Evolutionary conservation across 106 monocot genomes (phyloP), one percentile per base, ranked within the genome.

Genomic region (Xerophyta viscosa): DNA sequence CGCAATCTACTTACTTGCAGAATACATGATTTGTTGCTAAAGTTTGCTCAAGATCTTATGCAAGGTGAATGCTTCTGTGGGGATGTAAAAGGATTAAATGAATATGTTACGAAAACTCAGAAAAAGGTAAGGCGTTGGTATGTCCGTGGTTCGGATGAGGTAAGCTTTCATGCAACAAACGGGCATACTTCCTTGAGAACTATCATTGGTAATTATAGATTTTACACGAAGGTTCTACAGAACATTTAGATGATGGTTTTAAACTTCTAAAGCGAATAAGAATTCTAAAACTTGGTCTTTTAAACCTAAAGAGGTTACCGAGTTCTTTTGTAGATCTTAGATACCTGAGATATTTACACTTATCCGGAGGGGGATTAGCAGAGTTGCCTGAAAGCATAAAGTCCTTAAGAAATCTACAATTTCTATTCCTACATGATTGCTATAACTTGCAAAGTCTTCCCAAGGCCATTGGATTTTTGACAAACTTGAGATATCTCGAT

Each of bases 371-470:
- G 41, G n/a, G 3, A 56, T 79, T n/a, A 48, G 24, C 9, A 39
- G 30, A 10, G n/a, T 73, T n/a, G n/a, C 79, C 79, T 4, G 73
- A 79, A 5, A 52, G 56, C 49, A 65, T 79, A 20, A 41, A 48
- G n/a, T 6, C 49, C 29, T 55, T 79, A 20, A 36, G 27, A 8
- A 60, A 37, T 41, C 61, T 79, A 5, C 60, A 64, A 44, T 61
- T 36, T 46, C 27, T 74, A 26, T 4, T 42, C 12, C 41, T 79
- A 1, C 2, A 39, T 23, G 51, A 53, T 8, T 79, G 79, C 37
- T 46, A 45, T 14, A 11, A 23, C 13, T 20, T 73, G n/a, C 45
- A 37, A 8, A 10, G 8, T 10, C 65, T 79, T 36, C 69, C 73
- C 11, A 31, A 56, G 14, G 36, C 47, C 25, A 63, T 74, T 8